phyloP scores from a whole-genome alignment of 2,329 filamentous ascomycete genomes.

The Sphaerulina vaccinii region DNA sequence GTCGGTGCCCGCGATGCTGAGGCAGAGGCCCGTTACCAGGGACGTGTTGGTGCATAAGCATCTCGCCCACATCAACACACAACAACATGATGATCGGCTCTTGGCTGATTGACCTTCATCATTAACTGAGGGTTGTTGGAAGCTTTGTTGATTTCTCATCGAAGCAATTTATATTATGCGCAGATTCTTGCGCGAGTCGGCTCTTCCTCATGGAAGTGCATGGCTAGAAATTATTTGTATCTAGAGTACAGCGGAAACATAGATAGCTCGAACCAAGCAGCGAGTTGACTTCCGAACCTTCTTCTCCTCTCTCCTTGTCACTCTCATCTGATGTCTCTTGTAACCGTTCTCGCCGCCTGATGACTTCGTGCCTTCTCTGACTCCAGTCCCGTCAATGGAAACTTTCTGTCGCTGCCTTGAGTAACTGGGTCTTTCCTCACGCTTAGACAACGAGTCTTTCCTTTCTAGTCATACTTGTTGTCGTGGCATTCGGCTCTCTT shows the following conservation, averaged over 20 bases:
- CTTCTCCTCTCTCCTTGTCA: neutral
- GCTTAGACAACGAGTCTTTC: no score
- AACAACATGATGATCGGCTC: slow-evolving; percentile 6
- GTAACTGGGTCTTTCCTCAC: no score
- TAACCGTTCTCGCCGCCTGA: neutral
- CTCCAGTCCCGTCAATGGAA: no score
- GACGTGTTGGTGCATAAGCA: neutral
- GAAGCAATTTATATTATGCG: slow-evolving; percentile 4
- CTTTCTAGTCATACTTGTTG: no score
- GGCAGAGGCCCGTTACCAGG: no score
- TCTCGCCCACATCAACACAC: neutral
- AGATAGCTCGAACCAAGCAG: slow-evolving; percentile 2
- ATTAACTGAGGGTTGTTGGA: neutral
- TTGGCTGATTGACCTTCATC: slow-evolving; percentile 9
- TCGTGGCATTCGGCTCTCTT: no score
- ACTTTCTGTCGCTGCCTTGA: no score
- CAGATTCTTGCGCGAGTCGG: slow-evolving; percentile 12
- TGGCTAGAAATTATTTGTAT: slow-evolving; percentile 5
- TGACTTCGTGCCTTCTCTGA: neutral
- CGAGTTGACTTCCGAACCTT: neutral
- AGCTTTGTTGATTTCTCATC: neutral
- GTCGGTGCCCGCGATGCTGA: no score
- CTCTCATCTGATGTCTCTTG: neutral
- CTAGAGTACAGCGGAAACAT: slow-evolving; percentile 4
- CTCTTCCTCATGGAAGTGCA: neutral